Percentiles rank a stretch among this genome's conserved stretches.
Evolutionary conservation across 768 basidiomycete species (phyloP).

Genomic region (Boletus bicolor): DNA sequence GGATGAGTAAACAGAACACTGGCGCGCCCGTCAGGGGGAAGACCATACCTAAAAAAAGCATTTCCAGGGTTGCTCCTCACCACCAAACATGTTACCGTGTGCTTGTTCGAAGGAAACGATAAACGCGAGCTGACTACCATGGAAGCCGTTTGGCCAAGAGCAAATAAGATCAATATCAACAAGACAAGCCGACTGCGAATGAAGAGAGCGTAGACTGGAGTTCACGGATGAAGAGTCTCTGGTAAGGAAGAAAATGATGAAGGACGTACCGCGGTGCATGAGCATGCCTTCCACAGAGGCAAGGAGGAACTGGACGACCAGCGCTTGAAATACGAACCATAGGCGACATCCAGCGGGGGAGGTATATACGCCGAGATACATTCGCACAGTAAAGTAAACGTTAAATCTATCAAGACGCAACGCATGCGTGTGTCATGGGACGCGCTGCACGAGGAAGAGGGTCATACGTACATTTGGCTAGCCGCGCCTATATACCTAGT

Average conservation of each 20-base stretch:
- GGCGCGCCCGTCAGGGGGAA: not conserved
- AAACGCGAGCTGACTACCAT: slow-evolving; percentile 18
- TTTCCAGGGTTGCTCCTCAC: slow-evolving; percentile 8
- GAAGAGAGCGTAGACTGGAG: slow-evolving; percentile 21
- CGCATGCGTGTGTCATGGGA: not conserved
- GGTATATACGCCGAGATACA: slow-evolving; percentile 10
- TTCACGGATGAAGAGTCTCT: not conserved
- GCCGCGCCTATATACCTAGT: slow-evolving; percentile 15
- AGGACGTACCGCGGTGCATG: slow-evolving; percentile 20
- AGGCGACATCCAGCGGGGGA: slow-evolving; percentile 5
- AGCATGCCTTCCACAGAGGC: slow-evolving; percentile 8
- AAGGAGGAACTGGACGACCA: slow-evolving; percentile 14
- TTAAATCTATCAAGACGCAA: slow-evolving; percentile 14
- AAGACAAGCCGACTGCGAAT: slow-evolving; percentile 3
- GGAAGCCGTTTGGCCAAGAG: slow-evolving; percentile 7
- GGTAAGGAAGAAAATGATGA: not conserved
- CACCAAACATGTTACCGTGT: slow-evolving; percentile 19
- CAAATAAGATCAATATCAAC: slow-evolving; percentile 8
- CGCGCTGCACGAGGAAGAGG: not conserved
- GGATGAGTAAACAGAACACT: not conserved
- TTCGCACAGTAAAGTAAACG: slow-evolving; percentile 20
- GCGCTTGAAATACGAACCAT: slow-evolving; percentile 21
- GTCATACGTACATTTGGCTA: slow-evolving; percentile 19
- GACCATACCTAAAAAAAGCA: slow-evolving; percentile 20
- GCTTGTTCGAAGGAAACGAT: slow-evolving; percentile 5